Conservation (phyloP, 208 protist genomes). For the Trypanosoma mega region DNA sequence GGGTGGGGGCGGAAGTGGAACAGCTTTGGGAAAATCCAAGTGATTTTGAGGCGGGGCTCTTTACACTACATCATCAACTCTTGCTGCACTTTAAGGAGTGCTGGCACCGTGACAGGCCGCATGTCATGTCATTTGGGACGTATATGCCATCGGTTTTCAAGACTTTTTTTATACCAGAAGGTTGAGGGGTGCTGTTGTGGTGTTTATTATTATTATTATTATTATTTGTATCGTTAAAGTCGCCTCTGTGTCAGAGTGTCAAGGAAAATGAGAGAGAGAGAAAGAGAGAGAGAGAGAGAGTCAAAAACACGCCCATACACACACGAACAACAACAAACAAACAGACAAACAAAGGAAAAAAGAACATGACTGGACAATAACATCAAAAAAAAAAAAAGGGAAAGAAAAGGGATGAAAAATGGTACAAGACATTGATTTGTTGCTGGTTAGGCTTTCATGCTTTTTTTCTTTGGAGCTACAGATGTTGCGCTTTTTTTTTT, state of each 20-base stretch:
- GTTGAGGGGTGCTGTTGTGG: not conserved
- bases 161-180: slow-evolving; percentile 54
- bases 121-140: slow-evolving; percentile 83
- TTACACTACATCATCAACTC: slow-evolving; percentile 72
- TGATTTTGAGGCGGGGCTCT: slow-evolving; percentile 69
- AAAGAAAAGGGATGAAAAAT: not conserved
- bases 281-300: too few species aligned
- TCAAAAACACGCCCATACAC: too few species aligned
- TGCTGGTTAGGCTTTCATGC: not conserved
- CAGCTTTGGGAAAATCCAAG: slow-evolving; percentile 9
- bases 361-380: too few species aligned
- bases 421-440: not conserved
- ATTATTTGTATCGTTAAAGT: too few species aligned
- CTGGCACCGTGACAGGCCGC: slow-evolving; percentile 81
- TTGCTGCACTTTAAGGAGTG: slow-evolving; percentile 75
- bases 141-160: slow-evolving; percentile 66
- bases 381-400: too few species aligned
- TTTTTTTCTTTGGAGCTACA: not conserved
- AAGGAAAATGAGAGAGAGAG: too few species aligned
- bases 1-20: not conserved
- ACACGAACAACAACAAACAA: too few species aligned
- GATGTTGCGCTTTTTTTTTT: not conserved
- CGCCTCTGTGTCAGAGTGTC: too few species aligned
- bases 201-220: not conserved
- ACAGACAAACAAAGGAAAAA: too few species aligned